These are phyloP conservation scores for Ceratopteris richardii DNA, from an alignment of 75 land plant species.

Conservation along the genomic window DNA sequence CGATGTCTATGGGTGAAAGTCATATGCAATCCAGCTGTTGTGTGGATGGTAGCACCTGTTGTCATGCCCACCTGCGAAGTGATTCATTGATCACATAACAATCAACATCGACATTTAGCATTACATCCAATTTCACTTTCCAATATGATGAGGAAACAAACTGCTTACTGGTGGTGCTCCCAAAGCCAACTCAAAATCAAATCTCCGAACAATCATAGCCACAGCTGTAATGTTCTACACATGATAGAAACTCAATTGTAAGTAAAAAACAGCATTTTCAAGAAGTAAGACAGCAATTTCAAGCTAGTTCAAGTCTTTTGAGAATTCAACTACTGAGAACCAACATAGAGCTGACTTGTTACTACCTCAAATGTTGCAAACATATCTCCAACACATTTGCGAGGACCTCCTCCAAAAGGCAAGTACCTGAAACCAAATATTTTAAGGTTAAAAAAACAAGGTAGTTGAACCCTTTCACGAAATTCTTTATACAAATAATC, in stretches of 20 bases:
- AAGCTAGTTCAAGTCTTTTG: too few species aligned
- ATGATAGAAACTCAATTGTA: too few species aligned
- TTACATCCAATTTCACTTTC: not conserved
- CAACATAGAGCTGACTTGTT: too few species aligned
- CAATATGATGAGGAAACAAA: not conserved
- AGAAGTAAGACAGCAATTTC: not conserved
- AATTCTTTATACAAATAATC: too few species aligned
- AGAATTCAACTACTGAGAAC: too few species aligned
- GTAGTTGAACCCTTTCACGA: too few species aligned
- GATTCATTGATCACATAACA: too few species aligned
- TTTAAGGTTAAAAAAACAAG: not conserved
- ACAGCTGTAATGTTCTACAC: constrained; percentile 78
- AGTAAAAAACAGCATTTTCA: not conserved
- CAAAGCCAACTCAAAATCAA: constrained; percentile 67
- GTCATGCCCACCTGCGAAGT: constrained; percentile 75
- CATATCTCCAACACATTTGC: constrained; percentile 94
- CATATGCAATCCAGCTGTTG: constrained; percentile 78
- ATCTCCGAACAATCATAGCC: constrained; percentile 83
- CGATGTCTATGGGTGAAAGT: constrained; percentile 25
- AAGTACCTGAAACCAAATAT: constrained; percentile 71
- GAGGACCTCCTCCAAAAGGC: constrained; percentile 93
- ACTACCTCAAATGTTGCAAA: constrained; percentile 95
- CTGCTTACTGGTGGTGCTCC: constrained; percentile 87
- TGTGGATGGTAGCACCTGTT: constrained; percentile 96
- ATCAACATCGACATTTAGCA: too few species aligned